Base-by-base conservation (phyloP, 1,284 basidiomycete genomes). In the Ceratobasidium sp. region DNA sequence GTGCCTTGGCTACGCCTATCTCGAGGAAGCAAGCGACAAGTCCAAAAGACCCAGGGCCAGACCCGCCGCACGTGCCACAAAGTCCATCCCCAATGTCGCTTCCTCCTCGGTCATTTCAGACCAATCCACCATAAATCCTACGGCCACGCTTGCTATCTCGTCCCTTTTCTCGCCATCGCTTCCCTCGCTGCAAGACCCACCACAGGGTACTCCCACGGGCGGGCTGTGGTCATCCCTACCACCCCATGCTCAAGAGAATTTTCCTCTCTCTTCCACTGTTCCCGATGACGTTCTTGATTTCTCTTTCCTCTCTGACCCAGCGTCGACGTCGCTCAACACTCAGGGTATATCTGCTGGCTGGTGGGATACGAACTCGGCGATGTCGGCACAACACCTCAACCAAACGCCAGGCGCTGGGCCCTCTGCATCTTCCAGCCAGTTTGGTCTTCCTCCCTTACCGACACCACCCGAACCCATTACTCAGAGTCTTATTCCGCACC, bases 1-100 rank as follows among this genome's bases (percentile, higher is more conserved):
- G 27, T 76, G 73, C 33, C 73, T 76, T 27, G 73, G 73, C 10
- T 76, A 76, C 35, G 55, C 64, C 8, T 48, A 76, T 46, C 64
- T 62, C 2, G 73, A 76, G 1, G 50, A 44, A 18, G 20, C 30
- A 4, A 38, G 23, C 20, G 48, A 38, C 14, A 65, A 57, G 41
- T 23, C 52, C 12, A 30, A 27, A 16, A 48, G 41, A 48, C 33
- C 50, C 30, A 46, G 70, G 23, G 3, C 73, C 16, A 76, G 67
- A n/a, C n/a, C 59, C 1, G 18, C 62, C 14, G 10, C 50, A 4
- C 73, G 50, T 10, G 48, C 41, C 16, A 7, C 62, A 7, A 69
- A 55, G n/a, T 50, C 67, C 1, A 14, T 52, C 8, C 50, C 50
- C 10, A 30, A 30, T 33, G n/a, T 44, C 20, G 67, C 67, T n/a